Evolutionary conservation across 495 filamentous ascomycete species (phyloP).

Genomic region (Neurospora sp.): DNA sequence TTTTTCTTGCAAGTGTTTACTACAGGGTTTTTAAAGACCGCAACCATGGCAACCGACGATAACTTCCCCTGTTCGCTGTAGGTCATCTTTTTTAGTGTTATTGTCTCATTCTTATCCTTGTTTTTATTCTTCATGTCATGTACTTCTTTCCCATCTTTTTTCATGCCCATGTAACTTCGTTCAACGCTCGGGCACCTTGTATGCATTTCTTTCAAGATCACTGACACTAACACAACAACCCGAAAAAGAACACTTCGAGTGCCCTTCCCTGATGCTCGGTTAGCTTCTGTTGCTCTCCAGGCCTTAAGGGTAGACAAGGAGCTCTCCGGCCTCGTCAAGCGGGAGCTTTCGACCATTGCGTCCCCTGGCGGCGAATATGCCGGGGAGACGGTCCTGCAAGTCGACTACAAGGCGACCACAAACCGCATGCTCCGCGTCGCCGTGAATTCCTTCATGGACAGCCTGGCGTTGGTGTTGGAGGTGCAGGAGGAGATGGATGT

Average conservation of each 20-base stretch:
- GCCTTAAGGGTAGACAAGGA: constrained; percentile 80
- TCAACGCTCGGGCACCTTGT: too few species aligned
- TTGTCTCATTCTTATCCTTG: background rate
- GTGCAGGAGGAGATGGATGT: constrained; percentile 85
- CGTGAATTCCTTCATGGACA: constrained; percentile 97
- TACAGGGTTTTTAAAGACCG: background rate
- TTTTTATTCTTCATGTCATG: background rate
- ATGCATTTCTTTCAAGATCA: background rate
- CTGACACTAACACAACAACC: constrained; percentile 7
- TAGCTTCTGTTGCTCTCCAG: constrained; percentile 66
- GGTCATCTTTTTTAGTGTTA: constrained; percentile 7
- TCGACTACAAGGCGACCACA: constrained; percentile 79
- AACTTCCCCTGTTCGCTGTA: constrained; percentile 65
- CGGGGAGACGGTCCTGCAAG: constrained; percentile 51
- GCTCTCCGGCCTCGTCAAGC: constrained; percentile 70
- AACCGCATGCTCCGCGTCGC: constrained; percentile 95
- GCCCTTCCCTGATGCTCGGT: constrained; percentile 71
- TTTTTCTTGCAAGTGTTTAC: background rate
- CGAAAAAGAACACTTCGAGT: constrained; percentile 58
- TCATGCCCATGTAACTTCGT: too few species aligned
- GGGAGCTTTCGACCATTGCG: constrained; percentile 51
- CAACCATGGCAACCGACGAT: constrained; percentile 9
- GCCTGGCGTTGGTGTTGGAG: constrained; percentile 67
- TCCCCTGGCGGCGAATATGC: constrained; percentile 18
- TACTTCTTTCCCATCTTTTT: background rate